These are phyloP conservation scores for Sonneratia alba DNA, from an alignment of 345 rosid genomes.

Conservation along the genomic window DNA sequence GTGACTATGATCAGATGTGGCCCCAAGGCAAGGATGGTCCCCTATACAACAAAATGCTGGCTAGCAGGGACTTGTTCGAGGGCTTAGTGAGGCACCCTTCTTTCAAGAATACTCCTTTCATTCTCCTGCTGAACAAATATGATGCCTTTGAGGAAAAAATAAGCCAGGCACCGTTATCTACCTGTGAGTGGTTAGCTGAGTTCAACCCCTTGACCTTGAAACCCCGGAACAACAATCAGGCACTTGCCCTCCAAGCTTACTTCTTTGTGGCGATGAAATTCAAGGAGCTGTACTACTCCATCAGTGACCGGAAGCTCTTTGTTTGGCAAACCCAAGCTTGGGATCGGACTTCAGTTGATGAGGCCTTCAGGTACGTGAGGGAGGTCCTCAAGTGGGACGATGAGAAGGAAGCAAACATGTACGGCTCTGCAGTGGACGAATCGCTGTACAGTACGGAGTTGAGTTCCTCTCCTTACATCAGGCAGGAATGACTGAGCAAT, in stretches of 20 bases:
- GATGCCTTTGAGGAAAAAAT: slow-evolving; percentile 47
- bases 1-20: slow-evolving; percentile 44
- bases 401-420: slow-evolving; percentile 31
- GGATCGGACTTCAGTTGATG: slow-evolving; percentile 31
- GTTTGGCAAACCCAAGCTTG: slow-evolving; percentile 35
- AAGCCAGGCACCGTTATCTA: slow-evolving; percentile 25
- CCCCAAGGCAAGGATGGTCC: slow-evolving; percentile 15
- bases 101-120: slow-evolving; percentile 38
- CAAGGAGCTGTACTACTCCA: slow-evolving; percentile 38
- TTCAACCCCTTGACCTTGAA: slow-evolving; percentile 39
- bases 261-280: slow-evolving; percentile 44
- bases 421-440: slow-evolving; percentile 28
- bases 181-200: slow-evolving; percentile 50
- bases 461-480: slow-evolving; percentile 33
- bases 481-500: slow-evolving; percentile 19
- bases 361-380: slow-evolving; percentile 43
- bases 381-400: slow-evolving; percentile 65
- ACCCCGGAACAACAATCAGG: slow-evolving; percentile 28
- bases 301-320: slow-evolving; percentile 36
- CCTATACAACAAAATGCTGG: slow-evolving; percentile 39
- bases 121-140: slow-evolving; percentile 45
- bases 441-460: slow-evolving; percentile 41
- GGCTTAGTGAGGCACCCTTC: slow-evolving; percentile 38
- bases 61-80: slow-evolving; percentile 42
- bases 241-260: slow-evolving; percentile 50